Conservation (phyloP, 2,329 filamentous ascomycete species). For the Stagonosporopsis tanaceti region DNA sequence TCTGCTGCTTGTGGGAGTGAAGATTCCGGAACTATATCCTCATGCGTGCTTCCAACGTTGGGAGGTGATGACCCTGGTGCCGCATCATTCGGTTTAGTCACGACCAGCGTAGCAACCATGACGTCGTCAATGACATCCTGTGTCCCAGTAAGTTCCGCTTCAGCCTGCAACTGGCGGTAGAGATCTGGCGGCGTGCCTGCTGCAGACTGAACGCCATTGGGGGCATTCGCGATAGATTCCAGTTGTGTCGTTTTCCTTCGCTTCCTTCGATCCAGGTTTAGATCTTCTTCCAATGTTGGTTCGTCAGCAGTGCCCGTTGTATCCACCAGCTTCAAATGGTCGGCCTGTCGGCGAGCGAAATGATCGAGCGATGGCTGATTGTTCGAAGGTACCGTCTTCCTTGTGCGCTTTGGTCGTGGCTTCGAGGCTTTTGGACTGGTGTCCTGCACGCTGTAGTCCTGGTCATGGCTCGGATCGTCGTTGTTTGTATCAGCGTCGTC, state of each 20-base stretch:
- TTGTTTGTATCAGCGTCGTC: constrained; percentile 1
- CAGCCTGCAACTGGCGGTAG: constrained; percentile 40
- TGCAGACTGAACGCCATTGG: neutral
- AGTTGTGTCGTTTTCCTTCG: constrained; percentile 50
- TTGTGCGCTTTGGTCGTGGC: constrained; percentile 35
- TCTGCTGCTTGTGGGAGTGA: constrained; percentile 8
- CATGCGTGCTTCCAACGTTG: neutral
- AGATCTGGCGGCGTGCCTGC: constrained; percentile 26
- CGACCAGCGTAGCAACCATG: constrained; percentile 6
- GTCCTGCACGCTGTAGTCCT: constrained; percentile 29
- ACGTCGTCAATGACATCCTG: constrained; percentile 15
- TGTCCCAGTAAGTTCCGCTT: constrained; percentile 22
- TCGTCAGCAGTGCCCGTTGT: neutral
- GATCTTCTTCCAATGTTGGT: constrained; percentile 36
- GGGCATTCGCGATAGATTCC: neutral
- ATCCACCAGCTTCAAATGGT: constrained; percentile 4
- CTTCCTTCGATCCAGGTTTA: constrained; percentile 46
- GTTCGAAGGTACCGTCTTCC: constrained; percentile 27
- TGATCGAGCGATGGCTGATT: constrained; percentile 39
- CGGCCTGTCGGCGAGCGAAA: constrained; percentile 31
- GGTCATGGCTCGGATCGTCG: constrained; percentile 28
- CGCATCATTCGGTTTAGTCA: neutral
- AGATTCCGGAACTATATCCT: constrained; percentile 2
- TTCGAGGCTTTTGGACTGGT: constrained; percentile 24
- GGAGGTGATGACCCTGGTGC: constrained; percentile 1